Evolutionary conservation across 177 flowering plant genomes (phyloP).

Genomic region (Tripterygium wilfordii): DNA sequence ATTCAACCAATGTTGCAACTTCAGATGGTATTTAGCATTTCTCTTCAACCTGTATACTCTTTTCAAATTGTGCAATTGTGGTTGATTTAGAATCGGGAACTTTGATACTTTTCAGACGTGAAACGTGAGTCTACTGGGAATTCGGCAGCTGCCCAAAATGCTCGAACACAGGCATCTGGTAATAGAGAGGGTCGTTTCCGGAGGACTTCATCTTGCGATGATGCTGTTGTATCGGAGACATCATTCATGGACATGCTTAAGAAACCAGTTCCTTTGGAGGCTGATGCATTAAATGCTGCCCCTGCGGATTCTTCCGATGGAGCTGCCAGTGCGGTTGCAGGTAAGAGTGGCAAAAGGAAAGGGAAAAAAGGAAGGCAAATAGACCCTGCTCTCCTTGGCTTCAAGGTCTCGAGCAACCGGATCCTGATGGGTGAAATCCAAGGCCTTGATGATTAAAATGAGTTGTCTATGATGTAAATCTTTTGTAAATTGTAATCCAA

Average conservation of each 20-base stretch:
- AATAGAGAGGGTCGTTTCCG: slow-evolving; percentile 54
- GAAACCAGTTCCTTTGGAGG: slow-evolving; percentile 7
- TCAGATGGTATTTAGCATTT: slow-evolving; percentile 38
- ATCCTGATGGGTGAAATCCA: slow-evolving; percentile 98
- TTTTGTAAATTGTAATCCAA: not conserved
- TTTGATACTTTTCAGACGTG: no score
- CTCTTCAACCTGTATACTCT: no score
- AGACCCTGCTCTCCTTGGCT: slow-evolving; percentile 91
- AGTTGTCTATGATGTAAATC: not conserved
- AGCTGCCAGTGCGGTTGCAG: slow-evolving; percentile 28
- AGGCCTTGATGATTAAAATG: slow-evolving; percentile 62
- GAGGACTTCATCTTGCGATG: slow-evolving; percentile 56
- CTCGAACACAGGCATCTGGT: slow-evolving; percentile 22
- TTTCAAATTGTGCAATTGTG: no score
- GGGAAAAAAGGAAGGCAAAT: slow-evolving; percentile 95
- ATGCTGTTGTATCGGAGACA: slow-evolving; percentile 63
- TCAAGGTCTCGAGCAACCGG: slow-evolving; percentile 92
- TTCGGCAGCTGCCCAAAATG: slow-evolving; percentile 19
- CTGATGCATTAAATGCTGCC: slow-evolving; percentile 1
- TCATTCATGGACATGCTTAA: slow-evolving; percentile 65
- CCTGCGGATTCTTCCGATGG: slow-evolving; percentile 11
- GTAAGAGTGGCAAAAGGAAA: slow-evolving; percentile 69
- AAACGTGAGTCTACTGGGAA: no score
- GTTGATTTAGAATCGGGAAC: no score
- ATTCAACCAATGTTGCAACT: not conserved